Base-by-base conservation (phyloP, 345 rosid species). In the Euphorbia peplus region DNA sequence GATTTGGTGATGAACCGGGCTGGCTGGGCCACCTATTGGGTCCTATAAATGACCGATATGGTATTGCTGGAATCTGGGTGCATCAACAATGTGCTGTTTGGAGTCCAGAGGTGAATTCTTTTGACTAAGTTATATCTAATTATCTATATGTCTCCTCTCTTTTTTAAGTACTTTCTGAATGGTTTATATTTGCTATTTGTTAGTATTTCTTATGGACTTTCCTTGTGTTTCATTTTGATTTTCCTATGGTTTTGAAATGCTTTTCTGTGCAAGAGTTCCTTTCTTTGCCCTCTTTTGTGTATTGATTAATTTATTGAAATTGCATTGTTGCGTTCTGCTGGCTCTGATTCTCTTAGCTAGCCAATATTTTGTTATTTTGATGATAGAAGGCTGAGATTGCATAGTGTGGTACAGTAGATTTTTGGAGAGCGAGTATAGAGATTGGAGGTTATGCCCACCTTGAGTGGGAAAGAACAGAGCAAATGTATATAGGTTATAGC, bases 1-100 rank as follows among this genome's bases (percentile, higher is more conserved):
- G 99, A 77, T 95, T 95, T 75, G 92, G 92, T 56, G 90, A 95
- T 68, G 97, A 87, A 68, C 85, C 97, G 63, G 93, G 89, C 41
- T 93, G 98, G 98, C 95, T 93, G 74, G 98, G 97, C 68, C 92
- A 87, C 66, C 86, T 91, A 19, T 80, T 93, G 83, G 98, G 98
- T 63, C 97, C 98, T 63, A 78, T 91, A 76, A 91, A 91, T 66
- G 98, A 93, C 72, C 96, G 96, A 14, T 80, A 89, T 82, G 98
- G 98, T 67, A 91, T 93, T 79, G 92, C 98, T 79, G 87, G 97
- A 79, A 93, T 88, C 48, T 93, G 98, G 98, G 98, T 91, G 83
- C 98, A 91, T 83, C 98, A 89, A 82, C 83, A 87, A 52, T 93
- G 98, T 73, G 97, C 98, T 19, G 97, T 93, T 35, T 93, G 97